Evolutionary conservation across 306 rosid species (phyloP).

Genomic region (Medicago arabica): DNA sequence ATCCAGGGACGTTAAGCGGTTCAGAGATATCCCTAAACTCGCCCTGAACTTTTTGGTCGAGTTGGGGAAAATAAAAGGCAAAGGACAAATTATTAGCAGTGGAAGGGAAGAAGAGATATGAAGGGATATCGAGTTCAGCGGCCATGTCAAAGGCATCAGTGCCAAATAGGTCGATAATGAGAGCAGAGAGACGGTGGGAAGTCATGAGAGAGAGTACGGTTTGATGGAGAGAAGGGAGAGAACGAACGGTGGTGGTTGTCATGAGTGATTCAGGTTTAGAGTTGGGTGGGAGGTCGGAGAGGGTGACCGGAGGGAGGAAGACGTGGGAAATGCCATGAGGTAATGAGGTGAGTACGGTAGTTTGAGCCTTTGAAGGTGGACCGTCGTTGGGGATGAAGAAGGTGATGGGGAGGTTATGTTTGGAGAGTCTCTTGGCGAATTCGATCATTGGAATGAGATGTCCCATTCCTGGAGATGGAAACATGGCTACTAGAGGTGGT

Average conservation of each 20-base stretch:
- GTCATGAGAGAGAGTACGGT: conserved; percentile 2
- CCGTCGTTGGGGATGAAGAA: conserved; percentile 63
- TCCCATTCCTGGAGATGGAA: conserved; percentile 85
- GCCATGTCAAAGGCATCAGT: conserved; percentile 67
- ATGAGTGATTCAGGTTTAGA: conserved; percentile 38
- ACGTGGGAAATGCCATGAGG: conserved; percentile 39
- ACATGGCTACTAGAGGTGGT: conserved; percentile 46
- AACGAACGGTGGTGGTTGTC: conserved; percentile 41
- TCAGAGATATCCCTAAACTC: conserved; percentile 57
- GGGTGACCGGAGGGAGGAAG: conserved; percentile 40
- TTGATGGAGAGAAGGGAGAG: conserved; percentile 46
- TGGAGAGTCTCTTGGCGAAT: conserved; percentile 63
- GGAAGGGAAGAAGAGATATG: conserved; percentile 59
- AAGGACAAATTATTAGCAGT: conserved; percentile 56
- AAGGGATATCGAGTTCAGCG: conserved; percentile 44
- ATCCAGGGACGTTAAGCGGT: conserved; percentile 67
- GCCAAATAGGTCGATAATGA: conserved; percentile 63
- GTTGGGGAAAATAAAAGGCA: conserved; percentile 50
- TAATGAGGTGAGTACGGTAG: conserved; percentile 46
- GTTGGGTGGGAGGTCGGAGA: conserved; percentile 28
- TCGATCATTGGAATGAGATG: conserved; percentile 81
- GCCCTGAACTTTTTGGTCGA: conserved; percentile 48
- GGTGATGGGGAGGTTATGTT: conserved; percentile 48
- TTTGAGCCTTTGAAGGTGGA: conserved; percentile 61
- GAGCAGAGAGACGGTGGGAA: conserved; percentile 36